Evolutionary conservation across 345 rosid species (phyloP).

Genomic region (Mercurialis annua): DNA sequence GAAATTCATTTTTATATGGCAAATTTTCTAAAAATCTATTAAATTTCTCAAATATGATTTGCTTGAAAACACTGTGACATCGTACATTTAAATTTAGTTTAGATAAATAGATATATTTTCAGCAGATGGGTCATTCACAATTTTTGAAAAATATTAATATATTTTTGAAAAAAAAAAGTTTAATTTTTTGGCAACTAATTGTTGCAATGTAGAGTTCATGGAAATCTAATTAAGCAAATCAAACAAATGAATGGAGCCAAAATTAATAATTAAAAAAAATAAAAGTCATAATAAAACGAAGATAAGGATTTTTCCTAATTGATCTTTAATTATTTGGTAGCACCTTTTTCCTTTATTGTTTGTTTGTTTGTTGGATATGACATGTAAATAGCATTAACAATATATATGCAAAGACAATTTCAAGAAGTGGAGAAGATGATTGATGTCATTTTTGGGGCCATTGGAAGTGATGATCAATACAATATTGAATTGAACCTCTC

Average conservation of each 20-base stretch:
- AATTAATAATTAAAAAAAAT: neutral
- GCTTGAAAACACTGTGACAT: no score
- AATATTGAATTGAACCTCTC: constrained; percentile 8
- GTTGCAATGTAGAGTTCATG: constrained; percentile 14
- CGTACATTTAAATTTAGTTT: no score
- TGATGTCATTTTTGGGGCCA: neutral
- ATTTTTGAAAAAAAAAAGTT: no score
- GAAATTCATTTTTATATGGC: no score
- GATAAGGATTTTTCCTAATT: neutral
- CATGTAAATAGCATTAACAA: constrained; percentile 12
- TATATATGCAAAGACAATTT: neutral
- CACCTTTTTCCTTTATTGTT: neutral
- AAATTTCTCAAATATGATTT: no score
- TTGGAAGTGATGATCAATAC: constrained; percentile 2
- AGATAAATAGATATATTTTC: no score
- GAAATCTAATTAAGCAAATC: constrained; percentile 15
- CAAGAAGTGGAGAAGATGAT: neutral
- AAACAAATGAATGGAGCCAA: neutral
- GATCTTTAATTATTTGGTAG: neutral
- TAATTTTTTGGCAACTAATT: no score
- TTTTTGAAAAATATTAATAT: no score
- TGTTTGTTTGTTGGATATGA: neutral
- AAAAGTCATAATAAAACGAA: neutral
- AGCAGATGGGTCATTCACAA: neutral
- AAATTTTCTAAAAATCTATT: no score